phyloP scores from a whole-genome alignment of 208 protist species.

The Crithidia thermophila region DNA sequence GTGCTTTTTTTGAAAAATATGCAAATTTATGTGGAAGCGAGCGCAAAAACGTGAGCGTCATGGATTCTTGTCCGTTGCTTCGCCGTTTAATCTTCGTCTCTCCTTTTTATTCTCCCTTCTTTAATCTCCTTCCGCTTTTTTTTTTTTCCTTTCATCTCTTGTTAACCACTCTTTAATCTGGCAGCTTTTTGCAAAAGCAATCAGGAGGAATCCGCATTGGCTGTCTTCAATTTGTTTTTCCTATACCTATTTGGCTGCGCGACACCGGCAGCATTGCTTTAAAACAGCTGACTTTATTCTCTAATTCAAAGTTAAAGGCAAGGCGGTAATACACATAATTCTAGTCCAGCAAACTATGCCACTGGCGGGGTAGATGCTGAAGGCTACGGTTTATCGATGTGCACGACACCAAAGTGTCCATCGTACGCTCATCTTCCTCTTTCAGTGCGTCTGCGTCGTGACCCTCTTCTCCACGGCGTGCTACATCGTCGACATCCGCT shows the following conservation, averaged over 20 bases:
- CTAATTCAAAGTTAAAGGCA: too few relatives aligned
- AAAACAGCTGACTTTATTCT: background rate
- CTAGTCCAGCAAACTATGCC: too few relatives aligned
- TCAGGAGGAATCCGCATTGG: background rate
- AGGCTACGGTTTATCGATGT: background rate
- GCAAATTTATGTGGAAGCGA: too few relatives aligned
- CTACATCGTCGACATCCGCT: slow-evolving; percentile 28
- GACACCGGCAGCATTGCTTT: background rate
- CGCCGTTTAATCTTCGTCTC: background rate
- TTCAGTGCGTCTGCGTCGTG: slow-evolving; percentile 17
- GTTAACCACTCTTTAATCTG: background rate
- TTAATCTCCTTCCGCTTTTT: background rate
- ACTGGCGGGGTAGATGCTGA: too few relatives aligned
- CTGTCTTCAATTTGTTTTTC: slow-evolving; percentile 14
- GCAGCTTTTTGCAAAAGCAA: background rate
- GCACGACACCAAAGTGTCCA: slow-evolving; percentile 6
- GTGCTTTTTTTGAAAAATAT: too few relatives aligned
- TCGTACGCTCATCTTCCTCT: slow-evolving; percentile 1
- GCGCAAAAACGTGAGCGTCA: too few relatives aligned
- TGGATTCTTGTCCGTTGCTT: too few relatives aligned
- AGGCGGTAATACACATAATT: too few relatives aligned
- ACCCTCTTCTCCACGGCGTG: slow-evolving; percentile 13
- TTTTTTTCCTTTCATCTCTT: background rate
- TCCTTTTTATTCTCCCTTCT: background rate
- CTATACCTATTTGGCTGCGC: background rate